Evolutionary conservation across 148 eudicot species (phyloP), one percentile per base, ranked within the genome.

Genomic region (Hydrangea macrophylla): DNA sequence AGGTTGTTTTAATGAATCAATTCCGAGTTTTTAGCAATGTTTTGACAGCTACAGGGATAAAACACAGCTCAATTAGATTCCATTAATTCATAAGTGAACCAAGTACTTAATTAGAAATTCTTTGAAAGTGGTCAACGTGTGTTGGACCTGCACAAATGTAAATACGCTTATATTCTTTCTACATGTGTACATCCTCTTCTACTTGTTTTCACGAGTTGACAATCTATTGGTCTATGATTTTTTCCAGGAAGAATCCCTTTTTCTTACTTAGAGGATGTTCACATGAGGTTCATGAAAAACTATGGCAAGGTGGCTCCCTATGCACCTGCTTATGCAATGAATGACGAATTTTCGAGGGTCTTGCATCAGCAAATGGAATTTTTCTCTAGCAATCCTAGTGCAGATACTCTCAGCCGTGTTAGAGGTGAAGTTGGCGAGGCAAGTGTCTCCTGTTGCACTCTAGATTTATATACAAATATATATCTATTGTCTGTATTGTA

Each of bases 391-490:
- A 89, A 84, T 59, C 90, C 90, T n/a, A 86, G 89, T 69, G 97
- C 83, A 8, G 98, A 94, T 76, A 94, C 97, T 48, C 81, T 94
- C 68, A 94, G 85, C 71, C 98, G 98, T 58, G 92, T 94, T 53
- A 78, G 96, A 74, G 92, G 97, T 58, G 98, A 94, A 88, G 97
- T 94, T 78, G 86, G 83, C 31, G 98, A 94, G 98, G 98, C 79
- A 86, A 83, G 85, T 83, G 30, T 54, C 39, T 35, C 11, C 39
- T 7, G 35, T 48, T 48, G 40, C 36, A 20, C 44, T 71, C 55
- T n/a, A 59, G 26, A 24, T 65, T 18, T 65, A 15, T 32, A 56
- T 18, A 20, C 17, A 48, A 5, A 2, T 62, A 62, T 58, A n/a
- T n/a, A n/a, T 26, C 2, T 3, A 18, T 60, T 60, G 17, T 37